Evolutionary conservation across 2,329 filamentous ascomycete genomes (phyloP), one percentile per base, ranked within the genome.

Genomic region (Fusarium sp.): DNA sequence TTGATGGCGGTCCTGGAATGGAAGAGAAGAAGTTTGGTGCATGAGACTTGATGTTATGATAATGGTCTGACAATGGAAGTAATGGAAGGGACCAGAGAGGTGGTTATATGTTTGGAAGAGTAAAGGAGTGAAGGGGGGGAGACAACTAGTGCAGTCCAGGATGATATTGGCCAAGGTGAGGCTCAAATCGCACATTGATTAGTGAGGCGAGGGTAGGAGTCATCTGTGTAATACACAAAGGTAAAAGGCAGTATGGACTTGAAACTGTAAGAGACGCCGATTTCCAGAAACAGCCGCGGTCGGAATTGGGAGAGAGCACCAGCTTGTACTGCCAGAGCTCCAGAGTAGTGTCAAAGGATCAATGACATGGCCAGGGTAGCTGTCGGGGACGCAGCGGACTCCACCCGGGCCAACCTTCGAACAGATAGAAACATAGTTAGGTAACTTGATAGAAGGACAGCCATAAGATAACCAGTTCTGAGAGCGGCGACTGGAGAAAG

Each of bases 141-240:
- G 26, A 58, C 48, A 39, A 45, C 60, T 51, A 69, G 56, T 72
- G 56, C 65, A 62, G 26, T 56, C 42, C 47, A 57, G 65, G 69
- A 56, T 56, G 57, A 55, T 64, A 51, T 63, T 62, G 52, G 51
- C 47, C 62, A 75, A 70, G 62, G 66, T 72, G 77, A 78, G 77
- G 77, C 77, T 78, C 75, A 74, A 78, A 77, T 65, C 59, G 77
- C 77, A 78, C 75, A 75, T 78, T 78, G 65, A 33, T 73, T 59
- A 76, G 77, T 78, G 77, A 78, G 77, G 77, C 77, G 77, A 66
- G 58, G 73, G 70, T 44, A 68, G 60, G 63, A 77, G 76, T 70
- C 67, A 71, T 47, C 60, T 62, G 64, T 73, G 69, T 73, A 63
- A 66, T 64, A 66, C 72, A 70, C 39, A 75, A 66, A 54, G 47